Conservation (phyloP, 164 flowering plant genomes). For the Cinnamomum micranthum region DNA sequence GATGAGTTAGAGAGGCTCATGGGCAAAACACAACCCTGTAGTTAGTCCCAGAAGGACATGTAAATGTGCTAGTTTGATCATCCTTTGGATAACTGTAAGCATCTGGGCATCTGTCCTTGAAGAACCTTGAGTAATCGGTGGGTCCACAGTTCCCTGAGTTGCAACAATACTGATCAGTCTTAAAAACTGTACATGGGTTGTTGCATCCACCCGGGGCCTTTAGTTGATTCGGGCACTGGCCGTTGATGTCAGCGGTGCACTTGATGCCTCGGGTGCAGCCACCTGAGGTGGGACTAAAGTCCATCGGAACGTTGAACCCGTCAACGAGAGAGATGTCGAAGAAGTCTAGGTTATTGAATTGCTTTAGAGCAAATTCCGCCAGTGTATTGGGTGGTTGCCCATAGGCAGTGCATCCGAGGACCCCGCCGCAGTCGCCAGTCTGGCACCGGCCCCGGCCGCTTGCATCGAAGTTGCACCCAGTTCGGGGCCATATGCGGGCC, state of each 20-base stretch:
- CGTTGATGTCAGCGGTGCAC: constrained; percentile 21
- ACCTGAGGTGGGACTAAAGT: constrained; percentile 16
- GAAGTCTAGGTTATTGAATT: constrained; percentile 26
- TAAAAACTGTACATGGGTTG: constrained; percentile 53
- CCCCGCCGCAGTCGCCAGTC: constrained; percentile 30
- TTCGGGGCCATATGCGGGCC: constrained; percentile 36
- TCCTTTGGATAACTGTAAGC: constrained; percentile 61
- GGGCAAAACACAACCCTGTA: constrained; percentile 56
- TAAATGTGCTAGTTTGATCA: constrained; percentile 42
- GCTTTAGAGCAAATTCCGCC: constrained; percentile 28
- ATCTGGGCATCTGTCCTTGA: constrained; percentile 46
- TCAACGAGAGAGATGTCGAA: constrained; percentile 32
- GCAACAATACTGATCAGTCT: constrained; percentile 45
- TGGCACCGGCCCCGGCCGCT: constrained; percentile 24
- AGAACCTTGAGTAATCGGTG: constrained; percentile 39
- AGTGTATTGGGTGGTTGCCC: constrained; percentile 32
- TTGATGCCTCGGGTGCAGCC: constrained; percentile 12
- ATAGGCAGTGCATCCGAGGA: constrained; percentile 18
- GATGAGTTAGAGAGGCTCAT: not conserved
- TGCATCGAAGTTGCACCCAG: constrained; percentile 27
- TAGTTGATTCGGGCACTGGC: constrained; percentile 33
- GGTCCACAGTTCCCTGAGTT: constrained; percentile 30
- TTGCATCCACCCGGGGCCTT: constrained; percentile 39
- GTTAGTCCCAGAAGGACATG: constrained; percentile 50
- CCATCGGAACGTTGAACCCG: constrained; percentile 37